Percentiles rank a stretch among this genome's conserved stretches.
Conservation (phyloP, 2,329 filamentous ascomycete genomes). For the Bipolaris sorokiniana region DNA sequence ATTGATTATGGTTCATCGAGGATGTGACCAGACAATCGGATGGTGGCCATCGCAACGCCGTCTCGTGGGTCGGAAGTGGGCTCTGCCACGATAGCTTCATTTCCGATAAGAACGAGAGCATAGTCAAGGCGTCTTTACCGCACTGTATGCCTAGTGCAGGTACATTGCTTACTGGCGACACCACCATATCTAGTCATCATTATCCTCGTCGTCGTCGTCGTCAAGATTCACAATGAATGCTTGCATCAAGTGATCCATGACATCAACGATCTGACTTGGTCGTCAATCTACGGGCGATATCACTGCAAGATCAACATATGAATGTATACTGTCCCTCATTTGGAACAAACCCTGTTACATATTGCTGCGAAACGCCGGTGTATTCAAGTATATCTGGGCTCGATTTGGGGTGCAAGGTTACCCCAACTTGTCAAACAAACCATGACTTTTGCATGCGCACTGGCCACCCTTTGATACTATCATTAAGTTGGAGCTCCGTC, state of each 20-base stretch:
- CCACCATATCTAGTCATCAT: not conserved
- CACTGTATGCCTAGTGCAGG: not conserved
- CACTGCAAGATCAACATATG: conserved; percentile 15
- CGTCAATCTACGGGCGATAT: conserved; percentile 18
- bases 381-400: not conserved
- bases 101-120: not conserved
- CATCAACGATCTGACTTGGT: conserved; percentile 22
- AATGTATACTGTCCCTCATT: conserved; percentile 20
- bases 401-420: conserved; percentile 2
- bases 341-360: conserved; percentile 16
- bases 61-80: not conserved
- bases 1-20: conserved; percentile 20
- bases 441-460: not conserved
- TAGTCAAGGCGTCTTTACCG: conserved; percentile 7
- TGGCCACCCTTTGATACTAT: not conserved
- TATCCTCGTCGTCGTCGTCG: not conserved
- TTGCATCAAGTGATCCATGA: conserved; percentile 7
- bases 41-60: conserved; percentile 11
- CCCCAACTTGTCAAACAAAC: not conserved
- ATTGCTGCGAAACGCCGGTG: conserved; percentile 4
- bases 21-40: conserved; percentile 8
- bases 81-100: not conserved
- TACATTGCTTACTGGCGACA: not conserved
- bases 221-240: not conserved
- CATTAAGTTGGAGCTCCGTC: not conserved